Percentiles rank a stretch among this genome's conserved stretches.
These are phyloP conservation scores for Herpotrichia juniperi DNA, from an alignment of 2,329 filamentous ascomycete species.

Conservation along the genomic window DNA sequence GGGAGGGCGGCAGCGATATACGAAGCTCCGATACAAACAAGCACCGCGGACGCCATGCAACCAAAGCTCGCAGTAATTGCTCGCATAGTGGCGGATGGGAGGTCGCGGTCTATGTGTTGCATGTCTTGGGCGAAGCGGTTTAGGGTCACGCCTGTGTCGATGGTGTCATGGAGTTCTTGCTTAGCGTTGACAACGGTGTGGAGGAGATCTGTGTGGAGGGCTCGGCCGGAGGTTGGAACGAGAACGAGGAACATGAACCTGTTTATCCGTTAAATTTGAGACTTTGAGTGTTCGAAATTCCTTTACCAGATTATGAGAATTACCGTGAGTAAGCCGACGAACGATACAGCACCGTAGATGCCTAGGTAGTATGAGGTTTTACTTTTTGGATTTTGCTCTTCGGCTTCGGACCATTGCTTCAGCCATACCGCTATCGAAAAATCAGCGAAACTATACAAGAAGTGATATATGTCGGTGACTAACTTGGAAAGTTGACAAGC, in stretches of 20 bases:
- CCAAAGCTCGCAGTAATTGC: background rate
- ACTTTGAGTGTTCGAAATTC: background rate
- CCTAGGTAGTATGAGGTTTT: slow-evolving; percentile 2
- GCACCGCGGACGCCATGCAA: background rate
- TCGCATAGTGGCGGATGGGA: slow-evolving; percentile 5
- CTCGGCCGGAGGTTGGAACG: background rate
- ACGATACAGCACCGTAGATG: background rate
- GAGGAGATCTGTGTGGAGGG: background rate
- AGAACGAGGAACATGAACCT: slow-evolving; percentile 2
- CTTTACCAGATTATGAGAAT: background rate
- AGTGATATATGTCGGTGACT: background rate
- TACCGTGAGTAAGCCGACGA: background rate
- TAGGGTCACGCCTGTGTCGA: slow-evolving; percentile 2
- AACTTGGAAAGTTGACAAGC: slow-evolving; percentile 8
- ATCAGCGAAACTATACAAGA: background rate
- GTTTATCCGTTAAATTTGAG: background rate
- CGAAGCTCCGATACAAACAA: slow-evolving; percentile 16
- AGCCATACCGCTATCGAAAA: slow-evolving; percentile 8
- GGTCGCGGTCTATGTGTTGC: slow-evolving; percentile 11
- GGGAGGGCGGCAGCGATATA: slow-evolving; percentile 42
- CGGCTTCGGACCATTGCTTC: slow-evolving; percentile 9
- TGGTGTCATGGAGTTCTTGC: slow-evolving; percentile 7
- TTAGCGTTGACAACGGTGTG: slow-evolving; percentile 5
- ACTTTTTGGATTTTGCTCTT: background rate
- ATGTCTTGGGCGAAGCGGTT: slow-evolving; percentile 19